Evolutionary conservation across 441 rosid species (phyloP).

Genomic region (Populus hybrid): DNA sequence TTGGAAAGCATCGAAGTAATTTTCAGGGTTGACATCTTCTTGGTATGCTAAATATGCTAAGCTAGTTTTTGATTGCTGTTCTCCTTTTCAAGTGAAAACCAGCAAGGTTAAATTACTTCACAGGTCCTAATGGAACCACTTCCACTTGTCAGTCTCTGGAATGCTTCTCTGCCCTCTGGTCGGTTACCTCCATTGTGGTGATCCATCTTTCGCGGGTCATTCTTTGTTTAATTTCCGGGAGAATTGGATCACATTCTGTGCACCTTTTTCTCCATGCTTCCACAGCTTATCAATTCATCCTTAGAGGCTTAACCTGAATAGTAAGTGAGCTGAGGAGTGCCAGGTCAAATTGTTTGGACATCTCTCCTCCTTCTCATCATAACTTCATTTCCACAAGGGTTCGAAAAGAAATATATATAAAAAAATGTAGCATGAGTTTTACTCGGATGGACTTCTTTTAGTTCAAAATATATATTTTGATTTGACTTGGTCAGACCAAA

Average conservation of each 20-base stretch:
- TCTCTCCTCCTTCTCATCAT: too few relatives aligned
- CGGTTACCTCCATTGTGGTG: neutral
- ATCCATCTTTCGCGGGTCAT: neutral
- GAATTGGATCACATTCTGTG: neutral
- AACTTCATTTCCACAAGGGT: too few relatives aligned
- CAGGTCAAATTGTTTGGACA: too few relatives aligned
- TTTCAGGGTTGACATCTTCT: neutral
- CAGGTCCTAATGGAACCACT: neutral
- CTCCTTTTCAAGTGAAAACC: too few relatives aligned
- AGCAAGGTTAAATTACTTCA: too few relatives aligned
- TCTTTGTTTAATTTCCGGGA: neutral
- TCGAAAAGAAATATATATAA: too few relatives aligned
- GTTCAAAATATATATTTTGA: too few relatives aligned
- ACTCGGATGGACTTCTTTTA: too few relatives aligned
- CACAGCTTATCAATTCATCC: neutral
- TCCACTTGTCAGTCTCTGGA: neutral
- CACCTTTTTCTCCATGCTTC: neutral
- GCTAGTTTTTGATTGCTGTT: neutral
- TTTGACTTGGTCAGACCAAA: too few relatives aligned
- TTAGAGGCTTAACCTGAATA: neutral
- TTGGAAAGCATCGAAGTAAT: constrained; percentile 7
- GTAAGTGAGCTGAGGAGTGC: too few relatives aligned
- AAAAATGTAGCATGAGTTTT: too few relatives aligned
- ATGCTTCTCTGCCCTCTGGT: neutral
- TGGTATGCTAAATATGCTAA: neutral